Base-by-base conservation (phyloP, 306 rosid species). In the Cyclanthera cordifolia region DNA sequence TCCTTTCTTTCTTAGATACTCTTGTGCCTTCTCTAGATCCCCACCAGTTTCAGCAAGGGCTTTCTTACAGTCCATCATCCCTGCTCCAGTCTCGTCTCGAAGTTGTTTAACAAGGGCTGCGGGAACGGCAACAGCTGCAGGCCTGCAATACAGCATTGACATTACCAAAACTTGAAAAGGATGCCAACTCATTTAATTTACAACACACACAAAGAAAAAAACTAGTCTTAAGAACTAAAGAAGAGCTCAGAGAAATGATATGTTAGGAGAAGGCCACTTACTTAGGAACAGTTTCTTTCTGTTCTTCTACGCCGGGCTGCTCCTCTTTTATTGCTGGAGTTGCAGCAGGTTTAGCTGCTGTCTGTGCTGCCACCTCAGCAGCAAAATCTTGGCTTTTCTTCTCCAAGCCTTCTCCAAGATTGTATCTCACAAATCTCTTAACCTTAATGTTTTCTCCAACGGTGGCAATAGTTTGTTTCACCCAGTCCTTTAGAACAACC, bases 41-140 rank as follows among this genome's bases (percentile, higher is more conserved):
- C 96, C 97, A 77, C 85, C 95, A 11, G 92, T 83, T 84, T 88
- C 99, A 28, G 99, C 78, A 53, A 90, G 92, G 71, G 96, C 97
- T 82, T 85, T 94, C 96, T 94, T 94, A 75, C 99, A 94, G 76
- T 94, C 97, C 97, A 94, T 94, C 99, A 94, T 94, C 73, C 97
- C 99, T 4, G 96, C 99, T 77, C 96, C 99, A 4, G 97, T 88
- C 83, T 94, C 99, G 66, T 90, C 97, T 20, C 99, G 80, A 51
- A 94, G 77, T 74, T 90, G 90, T 76, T 94, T 94, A 68, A 88
- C 99, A 85, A 94, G 79, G 56, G 84, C 71, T 0, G 97, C 95
- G 4, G 97, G 88, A 58, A 94, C 63, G 1, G 80, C 58, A n/a
- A 81, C 86, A n/a, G 85, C 69, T 64, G 88, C 46, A 77, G 85